Base-by-base conservation (phyloP, 2,329 filamentous ascomycete genomes). In the Scedosporium apiospermum region DNA sequence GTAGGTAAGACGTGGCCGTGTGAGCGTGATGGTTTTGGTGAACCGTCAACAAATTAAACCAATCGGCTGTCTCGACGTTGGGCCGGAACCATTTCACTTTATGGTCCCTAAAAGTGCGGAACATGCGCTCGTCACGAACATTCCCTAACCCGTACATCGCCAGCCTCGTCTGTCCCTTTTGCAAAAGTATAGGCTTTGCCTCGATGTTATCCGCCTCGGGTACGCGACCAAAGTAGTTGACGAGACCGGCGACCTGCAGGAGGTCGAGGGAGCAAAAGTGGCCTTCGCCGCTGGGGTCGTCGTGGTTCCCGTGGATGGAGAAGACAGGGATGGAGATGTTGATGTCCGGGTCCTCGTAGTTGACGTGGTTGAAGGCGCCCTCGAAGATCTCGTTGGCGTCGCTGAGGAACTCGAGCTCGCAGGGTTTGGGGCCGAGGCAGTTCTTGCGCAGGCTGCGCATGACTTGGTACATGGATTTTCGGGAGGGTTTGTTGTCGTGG, bases 251-350 rank as follows among this genome's bases (percentile, higher is more conserved):
- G 1, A 95, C 88, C 72, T 98, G 92, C 3, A 99, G 81, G 16
- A 99, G 76, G 72, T 99, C 95, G 10, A 99, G 81, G 0, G 93
- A 93, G 66, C 95, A 96, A 66, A 89, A 88, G 72, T 96, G 91
- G 10, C 93, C 95, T 69, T 97, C 93, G 9, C 95, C 95, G n/a
- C 93, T 96, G 0, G 95, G 95, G 71, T 99, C 95, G 71, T 99
- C 95, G 72, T 99, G 95, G 70, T 99, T 99, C 57, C 95, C 95
- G 69, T 99, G 96, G 49, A 99, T 99, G 0, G 93, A 96, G 72
- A 99, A 99, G 30, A 99, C 92, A 0, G 95, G 95, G 63, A 98
- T 97, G 1, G 93, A 91, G 65, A 99, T 86, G 70, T 99, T 99
- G 74, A 99, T 97, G 69, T 99, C 91, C 26, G 91, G 86, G 70